Evolutionary conservation across 257 asterid species (phyloP).

Genomic region (Nemophila menziesii): DNA sequence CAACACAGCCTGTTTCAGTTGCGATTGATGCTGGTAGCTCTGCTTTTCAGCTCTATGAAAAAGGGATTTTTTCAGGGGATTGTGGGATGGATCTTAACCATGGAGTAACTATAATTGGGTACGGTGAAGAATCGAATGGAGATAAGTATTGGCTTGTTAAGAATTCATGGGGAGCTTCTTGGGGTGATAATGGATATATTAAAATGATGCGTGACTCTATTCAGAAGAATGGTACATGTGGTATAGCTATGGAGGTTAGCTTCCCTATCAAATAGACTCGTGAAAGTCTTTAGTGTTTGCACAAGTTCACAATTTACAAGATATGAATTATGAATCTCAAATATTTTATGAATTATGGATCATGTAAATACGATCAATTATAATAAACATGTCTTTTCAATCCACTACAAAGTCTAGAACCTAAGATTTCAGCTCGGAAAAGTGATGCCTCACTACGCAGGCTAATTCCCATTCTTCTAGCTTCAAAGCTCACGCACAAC

Average conservation of each 20-base stretch:
- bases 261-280: conserved; percentile 36
- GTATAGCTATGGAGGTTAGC: conserved; percentile 37
- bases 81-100: conserved; percentile 38
- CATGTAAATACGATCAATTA: too few species aligned
- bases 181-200: conserved; percentile 59
- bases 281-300: background rate
- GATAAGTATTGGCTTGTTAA: conserved; percentile 50
- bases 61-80: conserved; percentile 34
- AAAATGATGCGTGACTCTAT: conserved; percentile 26
- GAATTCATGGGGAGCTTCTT: conserved; percentile 54
- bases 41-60: conserved; percentile 37
- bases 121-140: conserved; percentile 29
- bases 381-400: too few species aligned
- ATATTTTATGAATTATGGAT: too few species aligned
- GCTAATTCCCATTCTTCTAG: conserved; percentile 57
- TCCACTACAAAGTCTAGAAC: background rate
- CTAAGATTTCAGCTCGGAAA: conserved; percentile 44
- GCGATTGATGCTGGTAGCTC: conserved; percentile 38
- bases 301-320: background rate
- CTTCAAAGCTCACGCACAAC: conserved; percentile 52
- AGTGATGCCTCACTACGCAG: conserved; percentile 44
- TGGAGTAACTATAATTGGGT: conserved; percentile 46
- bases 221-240: conserved; percentile 30
- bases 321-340: too few species aligned
- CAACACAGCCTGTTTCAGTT: conserved; percentile 53